Conservation (phyloP, 768 basidiomycete genomes). For the Harrya chromipes region DNA sequence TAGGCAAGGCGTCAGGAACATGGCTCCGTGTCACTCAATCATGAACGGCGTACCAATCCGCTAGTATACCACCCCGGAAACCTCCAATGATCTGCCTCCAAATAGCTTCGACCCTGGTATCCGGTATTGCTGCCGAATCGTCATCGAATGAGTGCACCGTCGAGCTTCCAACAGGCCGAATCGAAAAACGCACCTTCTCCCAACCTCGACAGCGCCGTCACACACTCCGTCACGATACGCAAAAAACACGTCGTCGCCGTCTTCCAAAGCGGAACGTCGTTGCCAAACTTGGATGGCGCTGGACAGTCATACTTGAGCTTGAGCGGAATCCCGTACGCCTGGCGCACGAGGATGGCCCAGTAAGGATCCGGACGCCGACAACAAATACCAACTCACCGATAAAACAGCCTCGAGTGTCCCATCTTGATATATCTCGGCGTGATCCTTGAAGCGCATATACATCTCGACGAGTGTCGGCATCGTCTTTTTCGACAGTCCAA, state of each 20-base stretch:
- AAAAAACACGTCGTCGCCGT: slow-evolving; percentile 85
- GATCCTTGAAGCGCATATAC: slow-evolving; percentile 63
- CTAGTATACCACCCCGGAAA: slow-evolving; percentile 76
- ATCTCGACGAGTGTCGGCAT: slow-evolving; percentile 85
- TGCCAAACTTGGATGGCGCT: slow-evolving; percentile 79
- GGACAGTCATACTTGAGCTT: slow-evolving; percentile 96
- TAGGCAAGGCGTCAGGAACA: neutral
- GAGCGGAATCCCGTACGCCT: slow-evolving; percentile 89
- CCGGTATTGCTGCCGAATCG: slow-evolving; percentile 45
- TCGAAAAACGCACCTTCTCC: slow-evolving; percentile 43
- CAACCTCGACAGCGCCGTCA: slow-evolving; percentile 47
- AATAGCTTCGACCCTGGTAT: slow-evolving; percentile 71
- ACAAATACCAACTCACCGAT: slow-evolving; percentile 45
- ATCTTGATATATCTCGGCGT: slow-evolving; percentile 64
- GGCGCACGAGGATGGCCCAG: neutral
- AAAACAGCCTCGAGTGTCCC: slow-evolving; percentile 84
- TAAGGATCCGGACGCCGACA: neutral
- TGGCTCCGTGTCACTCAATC: neutral
- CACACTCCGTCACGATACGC: slow-evolving; percentile 66
- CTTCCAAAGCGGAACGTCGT: slow-evolving; percentile 90
- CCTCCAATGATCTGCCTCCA: slow-evolving; percentile 85
- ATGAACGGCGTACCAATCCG: slow-evolving; percentile 64
- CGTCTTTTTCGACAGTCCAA: slow-evolving; percentile 81
- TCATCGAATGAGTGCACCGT: neutral
- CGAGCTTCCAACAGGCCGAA: too few species aligned